These are phyloP conservation scores for Gaertneriomyces semiglobifer DNA, from an alignment of 192 early-diverging fungal species.

Conservation along the genomic window DNA sequence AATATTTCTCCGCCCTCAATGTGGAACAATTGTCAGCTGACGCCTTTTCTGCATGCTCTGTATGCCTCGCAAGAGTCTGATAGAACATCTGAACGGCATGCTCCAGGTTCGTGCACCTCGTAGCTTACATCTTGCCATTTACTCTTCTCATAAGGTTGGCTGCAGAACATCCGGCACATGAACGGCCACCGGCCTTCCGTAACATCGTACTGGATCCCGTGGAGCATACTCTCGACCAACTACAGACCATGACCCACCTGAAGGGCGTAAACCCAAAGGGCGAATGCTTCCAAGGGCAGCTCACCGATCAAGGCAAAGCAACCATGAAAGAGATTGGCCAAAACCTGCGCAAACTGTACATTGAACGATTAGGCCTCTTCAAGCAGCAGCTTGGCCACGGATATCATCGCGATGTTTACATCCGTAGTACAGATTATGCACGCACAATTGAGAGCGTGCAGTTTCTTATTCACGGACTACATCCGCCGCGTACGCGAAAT, in stretches of 20 bases:
- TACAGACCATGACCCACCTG: conserved; percentile 7
- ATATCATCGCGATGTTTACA: conserved; percentile 41
- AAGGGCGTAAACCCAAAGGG: neutral
- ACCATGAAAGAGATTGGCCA: conserved; percentile 48
- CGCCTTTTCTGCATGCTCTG: conserved; percentile 27
- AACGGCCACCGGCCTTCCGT: conserved; percentile 11
- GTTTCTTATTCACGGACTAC: conserved; percentile 58
- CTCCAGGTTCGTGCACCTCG: neutral
- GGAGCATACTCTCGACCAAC: neutral
- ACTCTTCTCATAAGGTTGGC: too few relatives aligned
- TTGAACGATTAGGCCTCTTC: conserved; percentile 38
- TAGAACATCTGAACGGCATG: too few relatives aligned
- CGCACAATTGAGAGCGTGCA: conserved; percentile 69
- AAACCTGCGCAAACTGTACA: conserved; percentile 53
- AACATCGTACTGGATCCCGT: conserved; percentile 13
- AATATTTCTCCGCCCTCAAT: conserved; percentile 25
- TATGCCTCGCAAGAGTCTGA: conserved; percentile 9
- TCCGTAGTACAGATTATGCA: conserved; percentile 57
- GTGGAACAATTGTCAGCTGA: conserved; percentile 5
- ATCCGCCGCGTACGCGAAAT: conserved; percentile 38
- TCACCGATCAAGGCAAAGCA: conserved; percentile 57
- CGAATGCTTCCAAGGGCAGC: conserved; percentile 46
- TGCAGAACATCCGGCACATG: neutral
- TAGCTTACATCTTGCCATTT: neutral
- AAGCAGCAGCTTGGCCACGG: neutral